A percentile compares a stretch with the other conserved stretches of the same genome.
These are phyloP conservation scores for Musa troglodytarum DNA, from an alignment of 176 grass and related monocot genomes.

Conservation along the genomic window DNA sequence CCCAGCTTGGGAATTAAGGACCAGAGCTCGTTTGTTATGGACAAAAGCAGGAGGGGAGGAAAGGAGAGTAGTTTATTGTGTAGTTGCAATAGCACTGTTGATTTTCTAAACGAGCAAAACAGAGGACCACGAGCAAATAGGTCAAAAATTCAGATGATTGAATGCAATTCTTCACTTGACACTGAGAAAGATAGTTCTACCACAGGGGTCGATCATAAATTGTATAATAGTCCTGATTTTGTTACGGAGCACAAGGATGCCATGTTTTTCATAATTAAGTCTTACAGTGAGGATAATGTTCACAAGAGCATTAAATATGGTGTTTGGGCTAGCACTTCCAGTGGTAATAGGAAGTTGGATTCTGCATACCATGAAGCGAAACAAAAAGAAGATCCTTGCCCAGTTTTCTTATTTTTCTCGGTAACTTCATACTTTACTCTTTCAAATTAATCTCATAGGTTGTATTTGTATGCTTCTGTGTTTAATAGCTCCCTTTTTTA, in stretches of 20 bases:
- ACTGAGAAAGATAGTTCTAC: slow-evolving; percentile 36
- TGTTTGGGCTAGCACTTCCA: slow-evolving; percentile 97
- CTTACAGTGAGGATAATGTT: slow-evolving; percentile 98
- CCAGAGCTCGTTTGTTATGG: slow-evolving; percentile 33
- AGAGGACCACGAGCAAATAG: slow-evolving; percentile 71
- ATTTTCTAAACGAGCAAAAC: slow-evolving; percentile 90
- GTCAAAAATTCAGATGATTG: slow-evolving; percentile 46
- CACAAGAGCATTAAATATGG: slow-evolving; percentile 97
- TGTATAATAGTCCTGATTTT: slow-evolving; percentile 65
- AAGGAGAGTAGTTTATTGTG: slow-evolving; percentile 46
- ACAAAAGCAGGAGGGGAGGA: slow-evolving; percentile 54
- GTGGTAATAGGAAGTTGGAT: slow-evolving; percentile 91
- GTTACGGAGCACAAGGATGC: slow-evolving; percentile 61
- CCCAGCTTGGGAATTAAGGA: slow-evolving; percentile 45
- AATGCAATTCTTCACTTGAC: slow-evolving; percentile 25
- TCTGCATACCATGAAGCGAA: slow-evolving; percentile 55
- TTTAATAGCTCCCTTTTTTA: neutral
- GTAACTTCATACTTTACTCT: slow-evolving; percentile 38
- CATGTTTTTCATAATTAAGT: slow-evolving; percentile 96
- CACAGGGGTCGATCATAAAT: slow-evolving; percentile 33
- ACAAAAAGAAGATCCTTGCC: slow-evolving; percentile 44
- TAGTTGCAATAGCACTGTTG: slow-evolving; percentile 62
- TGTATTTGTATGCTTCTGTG: neutral
- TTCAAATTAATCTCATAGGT: neutral
- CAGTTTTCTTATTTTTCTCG: slow-evolving; percentile 91